Evolutionary conservation across 129 eudicot species (phyloP), one percentile per base, ranked within the genome.

Genomic region (Lonicera japonica): DNA sequence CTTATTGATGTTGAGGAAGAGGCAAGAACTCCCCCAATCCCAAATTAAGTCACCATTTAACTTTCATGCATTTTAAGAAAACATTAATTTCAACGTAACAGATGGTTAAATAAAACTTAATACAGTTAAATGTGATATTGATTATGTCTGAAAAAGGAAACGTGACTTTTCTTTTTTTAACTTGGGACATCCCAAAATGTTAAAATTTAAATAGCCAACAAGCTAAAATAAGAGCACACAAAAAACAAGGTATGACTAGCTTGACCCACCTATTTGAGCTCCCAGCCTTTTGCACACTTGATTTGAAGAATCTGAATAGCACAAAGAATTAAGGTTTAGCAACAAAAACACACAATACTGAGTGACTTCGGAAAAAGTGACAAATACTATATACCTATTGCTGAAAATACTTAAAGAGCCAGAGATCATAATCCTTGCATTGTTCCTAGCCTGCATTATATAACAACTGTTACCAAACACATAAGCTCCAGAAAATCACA

Each of bases 261-360:
- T 20, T 41, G 18, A 75, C 89, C 84, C 54, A 82, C 95, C 74
- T 84, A 39, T 68, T 75, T 65, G 90, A 60, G 78, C 82, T 82
- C 65, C 97, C 90, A 60, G 88, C 87, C 80, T 84, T 87, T 74
- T 90, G 94, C 52, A 82, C 97, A 65, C 86, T 83, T 67, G 90
- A 87, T 63, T 69, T 81, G 68, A 87, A 84, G 65, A 84, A 84
- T 68, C 97, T 90, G 82, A 61, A 64, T 60, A 60, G 6, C 58
- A 70, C 20, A 66, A 18, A 20, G 34, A 54, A 29, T 59, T 34
- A 54, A 57, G 66, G 56, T 43, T 52, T 59, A 53, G 29, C 48
- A 25, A 76, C 16, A 45, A 45, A 3, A 45, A 10, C 3, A 15
- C n/a, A 8, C 51, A 45, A 0, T 6, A 15, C 4, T 1, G n/a